Base-by-base conservation (phyloP, 1,139 yeast genomes). In the Arxiozyma slooffiae region DNA sequence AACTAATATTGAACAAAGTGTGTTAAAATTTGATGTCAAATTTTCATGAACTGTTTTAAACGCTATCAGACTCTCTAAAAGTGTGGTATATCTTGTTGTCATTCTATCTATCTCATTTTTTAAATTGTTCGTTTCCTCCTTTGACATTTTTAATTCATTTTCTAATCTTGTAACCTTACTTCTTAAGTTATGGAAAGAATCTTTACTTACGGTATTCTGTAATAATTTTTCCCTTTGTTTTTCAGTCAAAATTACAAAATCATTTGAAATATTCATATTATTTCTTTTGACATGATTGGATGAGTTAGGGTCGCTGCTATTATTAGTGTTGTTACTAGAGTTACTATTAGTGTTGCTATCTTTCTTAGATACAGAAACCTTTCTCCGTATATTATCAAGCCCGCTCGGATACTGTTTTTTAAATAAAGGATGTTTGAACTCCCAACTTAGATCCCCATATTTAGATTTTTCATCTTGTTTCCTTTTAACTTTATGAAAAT, bases 391-490 rank as follows among this genome's bases (percentile, higher is more conserved):
- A 39, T 55, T 59, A 45, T 65, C 68, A n/a, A 61, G 54, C 17
- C 59, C 62, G 17, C 55, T 59, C 41, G 59, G 65, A 38, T 59
- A 57, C 65, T 86, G 81, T 42, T 79, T 77, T 57, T 79, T 78
- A 67, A 92, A 92, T 57, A 82, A 89, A 0, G 96, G 95, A 66
- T 92, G 97, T 64, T 82, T 81, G 71, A 92, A 92, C 64, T 90
- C 97, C 97, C 97, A 92, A 22, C 92, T 82, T 64, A 83, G 82
- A 54, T 85, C 94, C 40, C 90, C 88, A 60, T 82, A 84, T 49
- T 78, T 77, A 95, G 97, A 71, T 54, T 70, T 73, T 59, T 80
- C 72, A 66, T 69, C 75, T 39, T 68, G 71, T 30, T 74, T 69
- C 52, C 67, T 60, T 53, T 71, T 71, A 7, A 92, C 92, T 69